Conservation (phyloP, 148 eudicot species). For the Pharnaceum exiguum region DNA sequence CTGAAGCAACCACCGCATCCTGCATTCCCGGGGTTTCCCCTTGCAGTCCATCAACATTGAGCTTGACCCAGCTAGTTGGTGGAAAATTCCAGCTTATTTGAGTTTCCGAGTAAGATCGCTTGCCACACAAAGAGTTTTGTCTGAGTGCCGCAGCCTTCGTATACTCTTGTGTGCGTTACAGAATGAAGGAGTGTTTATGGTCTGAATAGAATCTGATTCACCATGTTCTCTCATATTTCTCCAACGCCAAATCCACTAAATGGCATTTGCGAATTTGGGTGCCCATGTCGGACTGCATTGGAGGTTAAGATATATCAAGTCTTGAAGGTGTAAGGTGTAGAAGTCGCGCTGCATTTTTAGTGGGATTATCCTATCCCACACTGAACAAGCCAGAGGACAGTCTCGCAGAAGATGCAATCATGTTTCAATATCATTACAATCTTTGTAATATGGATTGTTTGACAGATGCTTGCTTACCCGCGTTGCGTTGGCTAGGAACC, state of each 20-base stretch:
- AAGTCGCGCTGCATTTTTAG: not conserved
- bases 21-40: not conserved
- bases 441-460: too few relatives aligned
- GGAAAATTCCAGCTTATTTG: not conserved
- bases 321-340: not conserved
- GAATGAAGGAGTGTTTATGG: not conserved
- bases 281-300: not conserved
- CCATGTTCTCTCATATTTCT: not conserved
- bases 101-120: not conserved
- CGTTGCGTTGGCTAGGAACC: not conserved
- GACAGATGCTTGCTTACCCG: too few relatives aligned
- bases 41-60: not conserved
- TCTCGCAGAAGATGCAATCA: not conserved
- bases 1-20: not conserved
- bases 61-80: not conserved
- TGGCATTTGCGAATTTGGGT: not conserved
- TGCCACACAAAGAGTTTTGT: not conserved
- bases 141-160: not conserved
- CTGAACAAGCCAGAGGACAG: not conserved
- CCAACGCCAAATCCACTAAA: not conserved
- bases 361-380: not conserved
- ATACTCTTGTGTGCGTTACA: not conserved
- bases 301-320: not conserved
- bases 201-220: not conserved
- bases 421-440: not conserved